Base-by-base conservation (phyloP, 352 stramenopile genomes). In the Blastocystis sp. region DNA sequence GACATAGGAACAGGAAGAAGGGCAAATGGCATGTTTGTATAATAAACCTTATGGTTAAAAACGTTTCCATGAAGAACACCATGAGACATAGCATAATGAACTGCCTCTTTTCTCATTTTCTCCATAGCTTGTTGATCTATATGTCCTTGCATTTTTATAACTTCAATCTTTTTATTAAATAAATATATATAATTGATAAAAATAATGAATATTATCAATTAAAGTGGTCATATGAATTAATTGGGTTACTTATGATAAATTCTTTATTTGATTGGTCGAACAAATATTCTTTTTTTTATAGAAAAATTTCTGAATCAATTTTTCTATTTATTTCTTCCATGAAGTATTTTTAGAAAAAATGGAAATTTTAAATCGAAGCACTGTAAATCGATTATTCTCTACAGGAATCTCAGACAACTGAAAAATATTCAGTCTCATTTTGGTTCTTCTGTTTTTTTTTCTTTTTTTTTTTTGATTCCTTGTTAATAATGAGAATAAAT, bases 1-100 rank as follows among this genome's bases (percentile, higher is more conserved):
- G 49, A 23, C 9, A 59, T 33, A 36, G 33, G 33, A 59, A 34
- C 46, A 4, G 49, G 49, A 54, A 59, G 39, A 5, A 59, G 36
- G 16, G 49, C 46, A 11, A 59, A n/a, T 7, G 49, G 49, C 49
- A 59, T 59, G 25, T 59, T 36, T 28, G 49, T 52, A 35, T 36
- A 44, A 23, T 52, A 52, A 24, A 49, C 36, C 23, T 59, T 45
- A 3, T 28, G 36, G 16, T 19, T 35, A 5, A 59, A 7, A n/a
- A 21, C 35, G 23, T 59, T 40, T 34, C 49, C 49, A 30, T 59
- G 49, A 28, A 59, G 49, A 6, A 59, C 18, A 36, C 49, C 49
- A 59, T 59, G 46, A 7, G 49, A 36, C 23, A 59, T 21, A 10
- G 49, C 33, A 37, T 49, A 59, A 16, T 36, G 49, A 54, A 49